Percentiles rank a stretch among this genome's conserved stretches.
These are phyloP conservation scores for Asterella californica DNA, from an alignment of 225 moss, liverwort and hornwort species.

Conservation along the genomic window DNA sequence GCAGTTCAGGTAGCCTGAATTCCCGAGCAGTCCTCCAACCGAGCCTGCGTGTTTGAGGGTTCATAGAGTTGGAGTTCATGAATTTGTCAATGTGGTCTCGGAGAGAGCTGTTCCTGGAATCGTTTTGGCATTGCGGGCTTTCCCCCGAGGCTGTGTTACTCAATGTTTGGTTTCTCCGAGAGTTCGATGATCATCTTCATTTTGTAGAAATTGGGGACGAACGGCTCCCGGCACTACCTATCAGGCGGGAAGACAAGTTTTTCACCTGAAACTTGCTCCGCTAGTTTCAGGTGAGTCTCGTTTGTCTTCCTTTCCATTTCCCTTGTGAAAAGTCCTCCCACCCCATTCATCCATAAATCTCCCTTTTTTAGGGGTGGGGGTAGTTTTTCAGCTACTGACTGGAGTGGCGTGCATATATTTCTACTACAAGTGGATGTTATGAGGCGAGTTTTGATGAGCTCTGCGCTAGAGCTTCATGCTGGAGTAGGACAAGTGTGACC, in stretches of 20 bases:
- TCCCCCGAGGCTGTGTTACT: conserved; percentile 6
- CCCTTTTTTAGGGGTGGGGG: background rate
- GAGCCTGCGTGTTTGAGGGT: conserved; percentile 12
- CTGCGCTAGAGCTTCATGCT: background rate
- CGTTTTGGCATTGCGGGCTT: background rate
- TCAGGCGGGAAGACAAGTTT: conserved; percentile 6
- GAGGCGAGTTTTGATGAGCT: background rate
- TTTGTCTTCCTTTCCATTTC: background rate
- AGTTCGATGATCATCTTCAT: background rate
- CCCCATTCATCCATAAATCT: background rate
- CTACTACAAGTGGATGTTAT: background rate
- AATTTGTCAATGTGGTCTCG: conserved; percentile 21
- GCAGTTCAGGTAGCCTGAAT: conserved; percentile 20
- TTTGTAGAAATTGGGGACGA: conserved; percentile 8
- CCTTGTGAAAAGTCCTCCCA: background rate
- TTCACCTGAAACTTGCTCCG: conserved; percentile 19
- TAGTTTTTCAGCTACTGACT: background rate
- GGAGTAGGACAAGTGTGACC: conserved; percentile 10
- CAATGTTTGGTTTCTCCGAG: conserved; percentile 2
- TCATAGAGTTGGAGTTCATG: conserved; percentile 10
- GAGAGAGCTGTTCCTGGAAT: background rate
- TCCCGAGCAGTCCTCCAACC: background rate
- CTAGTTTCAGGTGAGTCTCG: conserved; percentile 22
- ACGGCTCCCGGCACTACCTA: background rate
- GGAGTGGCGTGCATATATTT: conserved; percentile 6